These are phyloP conservation scores for Acacia melanoxylon DNA, from an alignment of 306 rosid species.

Conservation along the genomic window DNA sequence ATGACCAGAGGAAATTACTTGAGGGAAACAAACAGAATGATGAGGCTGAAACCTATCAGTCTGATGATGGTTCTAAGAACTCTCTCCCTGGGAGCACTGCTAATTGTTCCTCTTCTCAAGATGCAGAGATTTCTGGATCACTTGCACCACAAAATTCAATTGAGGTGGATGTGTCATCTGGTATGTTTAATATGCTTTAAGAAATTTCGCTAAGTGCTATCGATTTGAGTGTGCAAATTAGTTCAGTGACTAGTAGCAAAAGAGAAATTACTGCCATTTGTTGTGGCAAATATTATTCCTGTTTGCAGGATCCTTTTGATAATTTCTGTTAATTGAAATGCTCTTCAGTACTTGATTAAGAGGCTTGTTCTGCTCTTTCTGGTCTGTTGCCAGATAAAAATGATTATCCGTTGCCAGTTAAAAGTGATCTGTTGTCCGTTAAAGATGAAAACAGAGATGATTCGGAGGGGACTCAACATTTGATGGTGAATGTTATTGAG, in stretches of 20 bases:
- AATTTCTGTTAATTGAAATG: conserved; percentile 1
- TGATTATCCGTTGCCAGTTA: conserved; percentile 38
- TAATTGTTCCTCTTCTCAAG: conserved; percentile 39
- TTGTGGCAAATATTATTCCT: conserved; percentile 17
- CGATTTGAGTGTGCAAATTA: conserved; percentile 12
- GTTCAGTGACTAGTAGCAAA: conserved; percentile 1
- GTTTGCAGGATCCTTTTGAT: conserved; percentile 6
- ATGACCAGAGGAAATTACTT: conserved; percentile 67
- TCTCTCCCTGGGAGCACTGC: conserved; percentile 37
- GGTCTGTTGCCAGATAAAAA: conserved; percentile 50
- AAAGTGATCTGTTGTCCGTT: conserved; percentile 42
- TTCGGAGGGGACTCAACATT: conserved; percentile 80
- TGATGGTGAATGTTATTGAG: conserved; percentile 96
- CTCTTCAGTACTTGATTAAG: conserved; percentile 28
- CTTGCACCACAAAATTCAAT: conserved; percentile 35
- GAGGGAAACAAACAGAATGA: conserved; percentile 56
- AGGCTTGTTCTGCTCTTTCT: conserved; percentile 33
- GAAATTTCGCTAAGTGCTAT: conserved; percentile 12
- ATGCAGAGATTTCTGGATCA: conserved; percentile 42
- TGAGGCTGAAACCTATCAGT: conserved; percentile 47
- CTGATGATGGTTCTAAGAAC: conserved; percentile 45
- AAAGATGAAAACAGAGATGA: conserved; percentile 49
- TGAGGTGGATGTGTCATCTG: conserved; percentile 50
- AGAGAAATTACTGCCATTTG: conserved; percentile 8
- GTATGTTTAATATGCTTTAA: conserved; percentile 45